Base-by-base conservation (phyloP, 257 asterid genomes). In the Nicotiana attenuata region DNA sequence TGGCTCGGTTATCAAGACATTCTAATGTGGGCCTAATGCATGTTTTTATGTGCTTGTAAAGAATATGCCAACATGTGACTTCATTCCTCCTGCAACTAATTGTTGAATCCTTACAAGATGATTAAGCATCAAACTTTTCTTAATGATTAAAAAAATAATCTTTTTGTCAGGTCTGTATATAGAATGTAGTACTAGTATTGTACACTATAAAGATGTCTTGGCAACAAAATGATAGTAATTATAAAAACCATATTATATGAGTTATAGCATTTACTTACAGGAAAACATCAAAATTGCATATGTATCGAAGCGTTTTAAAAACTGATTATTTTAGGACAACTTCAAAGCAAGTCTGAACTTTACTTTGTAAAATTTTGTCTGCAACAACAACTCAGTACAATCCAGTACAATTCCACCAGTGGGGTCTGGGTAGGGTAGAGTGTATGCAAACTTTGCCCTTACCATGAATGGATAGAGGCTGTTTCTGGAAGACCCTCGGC, bases 1-100 rank as follows among this genome's bases (percentile, higher is more conserved):
- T 38, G 57, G n/a, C 83, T 83, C 38, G 13, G 45, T 71, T 35
- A 13, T 82, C 84, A 76, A 84, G 86, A 84, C 84, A 81, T 80
- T 85, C 85, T 33, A n/a, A 10, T 80, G 85, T 83, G 38, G 60
- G 69, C 75, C 63, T n/a, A 68, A 19, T 77, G 81, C 6, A 41
- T 80, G 87, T 80, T 65, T 19, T 35, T 80, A 79, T 78, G 57
- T 82, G 67, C 82, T 71, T 73, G 69, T 56, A 45, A 77, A 84
- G 82, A 85, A 86, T 81, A 77, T 76, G 75, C 59, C 69, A 56
- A 68, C 0, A n/a, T 68, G n/a, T n/a, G 56, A 45, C 59, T 45
- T 45, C 47, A 45, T 61, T 22, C 33, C 59, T 71, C 7, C 14
- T 71, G 59, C 59, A 71, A 20, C 45, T 69, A 0, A 0, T 38